Percentiles rank a stretch among this genome's conserved stretches.
phyloP scores from a whole-genome alignment of 2,329 filamentous ascomycete species.

The Trichoderma semiorbis region DNA sequence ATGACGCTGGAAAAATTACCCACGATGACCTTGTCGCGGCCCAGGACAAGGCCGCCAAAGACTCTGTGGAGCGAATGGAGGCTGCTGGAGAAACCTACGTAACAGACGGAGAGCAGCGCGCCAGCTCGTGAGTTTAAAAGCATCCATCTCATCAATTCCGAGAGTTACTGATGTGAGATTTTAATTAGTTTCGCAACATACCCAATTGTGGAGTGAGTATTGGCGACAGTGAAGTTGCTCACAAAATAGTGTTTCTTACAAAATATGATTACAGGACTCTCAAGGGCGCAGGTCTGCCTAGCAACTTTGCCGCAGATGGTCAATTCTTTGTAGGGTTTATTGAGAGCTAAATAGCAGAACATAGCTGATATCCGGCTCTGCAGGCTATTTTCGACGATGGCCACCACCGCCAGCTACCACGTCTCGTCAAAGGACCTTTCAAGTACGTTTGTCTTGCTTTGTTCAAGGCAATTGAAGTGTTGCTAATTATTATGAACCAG shows the following conservation, averaged over 20 bases:
- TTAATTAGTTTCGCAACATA: constrained; percentile 20
- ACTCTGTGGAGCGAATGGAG: constrained; percentile 17
- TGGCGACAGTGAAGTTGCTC: neutral
- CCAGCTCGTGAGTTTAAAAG: constrained; percentile 8
- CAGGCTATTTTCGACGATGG: constrained; percentile 18
- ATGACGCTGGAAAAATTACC: constrained; percentile 15
- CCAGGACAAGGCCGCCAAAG: constrained; percentile 17
- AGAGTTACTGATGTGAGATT: neutral
- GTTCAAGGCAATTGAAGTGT: neutral
- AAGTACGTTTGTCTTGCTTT: neutral
- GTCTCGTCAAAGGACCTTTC: constrained; percentile 18
- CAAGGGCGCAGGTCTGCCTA: constrained; percentile 9
- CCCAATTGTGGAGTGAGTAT: constrained; percentile 14
- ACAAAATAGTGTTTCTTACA: neutral
- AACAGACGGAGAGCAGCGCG: constrained; percentile 19
- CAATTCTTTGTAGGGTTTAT: constrained; percentile 12
- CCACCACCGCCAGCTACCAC: constrained; percentile 18
- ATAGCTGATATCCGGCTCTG: neutral
- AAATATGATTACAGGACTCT: constrained; percentile 4
- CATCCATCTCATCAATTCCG: neutral
- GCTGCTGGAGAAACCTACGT: constrained; percentile 12
- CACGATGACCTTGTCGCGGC: constrained; percentile 1
- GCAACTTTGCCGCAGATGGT: constrained; percentile 15
- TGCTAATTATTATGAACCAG: neutral
- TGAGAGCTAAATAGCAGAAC: neutral